A percentile compares a stretch with the other conserved stretches of the same genome.
Conservation (phyloP, 78 protist species). For the Speleostelium caveatum region DNA sequence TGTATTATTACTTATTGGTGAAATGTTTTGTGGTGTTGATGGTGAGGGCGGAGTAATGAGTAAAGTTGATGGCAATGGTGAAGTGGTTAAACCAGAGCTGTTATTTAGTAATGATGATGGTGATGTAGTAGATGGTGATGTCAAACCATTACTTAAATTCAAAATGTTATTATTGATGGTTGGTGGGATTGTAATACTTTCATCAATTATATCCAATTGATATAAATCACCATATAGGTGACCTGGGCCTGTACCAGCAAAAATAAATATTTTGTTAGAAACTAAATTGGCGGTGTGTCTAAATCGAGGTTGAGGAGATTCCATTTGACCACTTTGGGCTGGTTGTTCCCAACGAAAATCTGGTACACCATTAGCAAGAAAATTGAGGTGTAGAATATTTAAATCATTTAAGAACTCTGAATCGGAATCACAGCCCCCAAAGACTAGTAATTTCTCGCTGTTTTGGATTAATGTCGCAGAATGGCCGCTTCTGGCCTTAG, state of each 20-base stretch:
- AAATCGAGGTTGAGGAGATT: constrained; percentile 41
- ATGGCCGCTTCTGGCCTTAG: constrained; percentile 65
- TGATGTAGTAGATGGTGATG: background rate
- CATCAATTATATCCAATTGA: background rate
- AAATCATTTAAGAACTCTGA: constrained; percentile 48
- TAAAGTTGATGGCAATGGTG: constrained; percentile 15
- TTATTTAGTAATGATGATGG: background rate
- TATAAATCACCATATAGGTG: constrained; percentile 25
- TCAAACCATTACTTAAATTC: background rate
- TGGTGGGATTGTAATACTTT: background rate
- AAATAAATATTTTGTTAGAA: constrained; percentile 28
- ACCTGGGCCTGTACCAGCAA: constrained; percentile 66
- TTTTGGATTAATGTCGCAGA: constrained; percentile 32
- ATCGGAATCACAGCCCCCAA: constrained; percentile 79
- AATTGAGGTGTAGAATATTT: constrained; percentile 6
- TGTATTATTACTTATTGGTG: background rate
- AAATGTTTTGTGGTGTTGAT: background rate
- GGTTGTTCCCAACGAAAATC: constrained; percentile 75
- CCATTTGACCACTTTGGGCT: background rate
- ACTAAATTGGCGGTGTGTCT: constrained; percentile 46
- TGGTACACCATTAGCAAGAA: background rate
- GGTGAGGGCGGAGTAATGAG: background rate
- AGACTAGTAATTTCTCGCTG: constrained; percentile 20
- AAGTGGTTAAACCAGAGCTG: background rate
- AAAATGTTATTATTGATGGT: background rate